These are phyloP conservation scores for Ophiostoma himal-ulmi DNA, from an alignment of 2,329 filamentous ascomycete genomes.

Conservation along the genomic window DNA sequence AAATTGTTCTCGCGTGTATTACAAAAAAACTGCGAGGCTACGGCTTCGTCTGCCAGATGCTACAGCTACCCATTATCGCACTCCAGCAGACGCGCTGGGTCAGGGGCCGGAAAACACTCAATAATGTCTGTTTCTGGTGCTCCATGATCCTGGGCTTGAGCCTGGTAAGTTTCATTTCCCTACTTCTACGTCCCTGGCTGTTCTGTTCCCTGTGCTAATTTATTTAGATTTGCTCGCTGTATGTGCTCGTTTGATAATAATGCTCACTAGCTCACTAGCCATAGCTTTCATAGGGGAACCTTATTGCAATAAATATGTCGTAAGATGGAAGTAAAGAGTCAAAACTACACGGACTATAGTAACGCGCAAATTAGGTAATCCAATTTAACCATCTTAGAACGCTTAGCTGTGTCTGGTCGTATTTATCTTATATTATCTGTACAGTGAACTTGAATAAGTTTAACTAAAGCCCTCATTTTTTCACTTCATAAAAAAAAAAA, in stretches of 20 bases:
- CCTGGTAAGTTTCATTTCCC: slow-evolving; percentile 52
- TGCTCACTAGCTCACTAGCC: not conserved
- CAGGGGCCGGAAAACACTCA: slow-evolving; percentile 67
- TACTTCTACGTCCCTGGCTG: not conserved
- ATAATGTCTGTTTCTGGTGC: slow-evolving; percentile 86
- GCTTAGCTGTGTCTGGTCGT: no score
- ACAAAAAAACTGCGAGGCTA: slow-evolving; percentile 95
- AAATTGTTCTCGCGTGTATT: slow-evolving; percentile 96
- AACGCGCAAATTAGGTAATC: no score
- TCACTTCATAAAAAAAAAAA: no score
- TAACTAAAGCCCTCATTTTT: no score
- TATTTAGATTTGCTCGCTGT: not conserved
- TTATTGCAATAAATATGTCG: not conserved
- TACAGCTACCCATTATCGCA: slow-evolving; percentile 91
- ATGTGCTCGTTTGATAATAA: slow-evolving; percentile 34
- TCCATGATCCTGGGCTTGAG: slow-evolving; percentile 84
- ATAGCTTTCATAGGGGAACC: not conserved
- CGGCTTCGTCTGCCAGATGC: slow-evolving; percentile 91
- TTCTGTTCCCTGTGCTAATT: not conserved
- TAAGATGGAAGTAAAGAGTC: not conserved
- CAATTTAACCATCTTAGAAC: no score
- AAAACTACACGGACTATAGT: no score
- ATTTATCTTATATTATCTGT: no score
- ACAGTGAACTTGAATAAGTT: no score
- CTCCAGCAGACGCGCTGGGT: slow-evolving; percentile 77